Conservation (phyloP, 176 grass and related monocot species). For the Oryza longistaminata region DNA sequence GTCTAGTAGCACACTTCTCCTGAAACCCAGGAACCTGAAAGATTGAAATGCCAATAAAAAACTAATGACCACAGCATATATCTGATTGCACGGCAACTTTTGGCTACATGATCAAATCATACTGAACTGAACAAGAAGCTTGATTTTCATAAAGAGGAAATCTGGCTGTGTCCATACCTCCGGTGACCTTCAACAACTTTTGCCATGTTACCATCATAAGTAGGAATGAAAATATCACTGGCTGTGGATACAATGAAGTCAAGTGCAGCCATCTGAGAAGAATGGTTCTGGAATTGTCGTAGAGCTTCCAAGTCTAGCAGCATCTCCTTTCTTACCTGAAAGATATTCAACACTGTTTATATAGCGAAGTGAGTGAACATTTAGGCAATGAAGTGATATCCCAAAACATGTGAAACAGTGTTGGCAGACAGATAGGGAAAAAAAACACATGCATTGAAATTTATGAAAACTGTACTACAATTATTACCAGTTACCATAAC, state of each 20-base stretch:
- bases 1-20: slow-evolving; percentile 72
- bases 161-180: slow-evolving; percentile 48
- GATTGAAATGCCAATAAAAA: slow-evolving; percentile 10
- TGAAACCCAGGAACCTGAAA: slow-evolving; percentile 67
- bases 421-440: not conserved
- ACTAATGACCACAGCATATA: not conserved
- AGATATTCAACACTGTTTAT: slow-evolving; percentile 36
- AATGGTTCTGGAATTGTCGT: slow-evolving; percentile 85
- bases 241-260: slow-evolving; percentile 94
- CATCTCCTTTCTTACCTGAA: slow-evolving; percentile 92
- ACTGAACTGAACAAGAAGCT: slow-evolving; percentile 16
- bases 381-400: not conserved
- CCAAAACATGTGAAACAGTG: not conserved
- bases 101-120: not conserved
- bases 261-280: slow-evolving; percentile 96
- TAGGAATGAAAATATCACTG: slow-evolving; percentile 88
- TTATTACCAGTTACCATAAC: slow-evolving; percentile 12
- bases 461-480: not conserved
- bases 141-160: slow-evolving; percentile 33
- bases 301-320: slow-evolving; percentile 63
- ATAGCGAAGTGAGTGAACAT: not conserved
- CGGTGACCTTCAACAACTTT: slow-evolving; percentile 90
- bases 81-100: not conserved
- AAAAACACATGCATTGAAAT: slow-evolving; percentile 12
- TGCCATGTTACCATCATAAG: slow-evolving; percentile 93